phyloP scores from a whole-genome alignment of 2,329 filamentous ascomycete species.

The Claviceps quebecensis region DNA sequence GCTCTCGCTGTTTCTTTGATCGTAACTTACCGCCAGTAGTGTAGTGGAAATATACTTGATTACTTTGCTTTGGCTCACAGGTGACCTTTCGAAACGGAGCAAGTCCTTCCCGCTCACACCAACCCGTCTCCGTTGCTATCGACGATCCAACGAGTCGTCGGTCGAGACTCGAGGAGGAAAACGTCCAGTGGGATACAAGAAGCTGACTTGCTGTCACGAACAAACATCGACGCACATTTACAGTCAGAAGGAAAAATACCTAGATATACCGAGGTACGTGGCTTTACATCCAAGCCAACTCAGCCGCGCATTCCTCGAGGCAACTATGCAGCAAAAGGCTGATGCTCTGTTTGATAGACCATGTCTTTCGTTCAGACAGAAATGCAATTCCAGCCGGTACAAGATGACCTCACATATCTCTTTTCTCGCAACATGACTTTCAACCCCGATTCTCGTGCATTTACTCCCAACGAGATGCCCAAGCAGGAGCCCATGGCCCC shows the following conservation, averaged over 20 bases:
- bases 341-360: conserved; percentile 6
- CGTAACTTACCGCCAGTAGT: not conserved
- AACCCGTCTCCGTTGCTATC: not conserved
- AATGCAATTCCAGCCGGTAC: conserved; percentile 37
- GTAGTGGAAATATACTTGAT: conserved; percentile 6
- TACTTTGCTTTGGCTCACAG: conserved; percentile 1
- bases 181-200: not conserved
- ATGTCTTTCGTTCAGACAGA: conserved; percentile 23
- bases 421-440: conserved; percentile 66
- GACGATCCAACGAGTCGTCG: conserved; percentile 7
- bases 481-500: conserved; percentile 15
- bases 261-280: conserved; percentile 1
- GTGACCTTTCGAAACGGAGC: conserved; percentile 1
- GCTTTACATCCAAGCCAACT: not conserved
- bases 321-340: not conserved
- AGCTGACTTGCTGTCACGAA: not conserved
- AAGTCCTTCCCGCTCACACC: not conserved
- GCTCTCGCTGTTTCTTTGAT: not conserved
- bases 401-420: conserved; percentile 71
- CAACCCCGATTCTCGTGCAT: conserved; percentile 23
- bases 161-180: not conserved
- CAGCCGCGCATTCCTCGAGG: not conserved
- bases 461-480: conserved; percentile 12
- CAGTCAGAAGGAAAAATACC: not conserved
- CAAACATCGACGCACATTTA: not conserved